Percentiles rank a stretch among this genome's conserved stretches.
phyloP scores from a whole-genome alignment of 257 asterid species.

The Solanum gandarillasii region DNA sequence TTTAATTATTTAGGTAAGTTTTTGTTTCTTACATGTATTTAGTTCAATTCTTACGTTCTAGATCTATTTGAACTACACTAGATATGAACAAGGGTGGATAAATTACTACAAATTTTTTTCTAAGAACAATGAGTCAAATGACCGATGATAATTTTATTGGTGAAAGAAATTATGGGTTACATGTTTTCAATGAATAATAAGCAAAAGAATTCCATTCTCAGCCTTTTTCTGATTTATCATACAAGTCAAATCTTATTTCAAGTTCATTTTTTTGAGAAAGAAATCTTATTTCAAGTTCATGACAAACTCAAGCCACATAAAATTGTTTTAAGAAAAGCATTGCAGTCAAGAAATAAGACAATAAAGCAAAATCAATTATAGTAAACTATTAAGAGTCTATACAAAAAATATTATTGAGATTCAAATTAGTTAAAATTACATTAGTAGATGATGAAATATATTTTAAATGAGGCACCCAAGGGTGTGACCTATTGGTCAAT shows the following conservation, averaged over 20 bases:
- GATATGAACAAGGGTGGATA: neutral
- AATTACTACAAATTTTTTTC: neutral
- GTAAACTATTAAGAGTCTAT: neutral
- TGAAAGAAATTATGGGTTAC: neutral
- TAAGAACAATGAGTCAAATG: neutral
- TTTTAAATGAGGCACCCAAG: neutral
- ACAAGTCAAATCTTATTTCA: neutral
- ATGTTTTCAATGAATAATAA: neutral
- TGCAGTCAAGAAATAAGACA: neutral
- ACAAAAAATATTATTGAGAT: neutral
- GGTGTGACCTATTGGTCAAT: too few species aligned
- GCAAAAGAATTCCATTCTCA: neutral
- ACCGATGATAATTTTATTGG: neutral
- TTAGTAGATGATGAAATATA: neutral
- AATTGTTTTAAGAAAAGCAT: neutral
- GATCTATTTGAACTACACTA: neutral
- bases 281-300: neutral
- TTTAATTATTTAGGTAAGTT: neutral
- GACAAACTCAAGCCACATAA: neutral
- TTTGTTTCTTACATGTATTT: neutral
- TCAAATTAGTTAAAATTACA: neutral
- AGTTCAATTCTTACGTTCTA: neutral
- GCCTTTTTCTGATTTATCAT: neutral
- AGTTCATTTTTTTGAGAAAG: too few species aligned
- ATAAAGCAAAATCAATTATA: neutral